Evolutionary conservation across 805 yeast genomes (phyloP).

Genomic region (Blastobotrys americana): DNA sequence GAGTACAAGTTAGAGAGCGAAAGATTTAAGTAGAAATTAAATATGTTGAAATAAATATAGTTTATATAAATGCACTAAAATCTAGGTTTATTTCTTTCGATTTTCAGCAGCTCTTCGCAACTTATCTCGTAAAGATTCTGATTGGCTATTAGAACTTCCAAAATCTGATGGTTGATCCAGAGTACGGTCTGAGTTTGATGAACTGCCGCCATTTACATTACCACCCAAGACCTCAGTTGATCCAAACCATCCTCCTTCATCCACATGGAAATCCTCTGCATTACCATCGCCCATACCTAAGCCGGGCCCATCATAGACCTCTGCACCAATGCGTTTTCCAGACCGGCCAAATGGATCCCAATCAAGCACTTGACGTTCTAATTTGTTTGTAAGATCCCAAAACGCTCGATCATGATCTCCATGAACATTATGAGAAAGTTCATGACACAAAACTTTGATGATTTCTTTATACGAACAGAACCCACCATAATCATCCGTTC

Average conservation of each 20-base stretch:
- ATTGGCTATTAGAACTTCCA: no score
- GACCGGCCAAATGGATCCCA: conserved; percentile 27
- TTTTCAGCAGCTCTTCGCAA: conserved; percentile 15
- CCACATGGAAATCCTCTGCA: conserved; percentile 15
- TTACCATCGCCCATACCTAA: conserved; percentile 9
- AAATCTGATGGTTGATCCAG: no score
- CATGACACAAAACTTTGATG: conserved; percentile 33
- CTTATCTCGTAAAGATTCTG: conserved; percentile 9
- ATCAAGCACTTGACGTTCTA: conserved; percentile 30
- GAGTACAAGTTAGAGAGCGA: no score
- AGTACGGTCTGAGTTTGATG: neutral
- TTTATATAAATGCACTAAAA: no score
- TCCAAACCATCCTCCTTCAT: conserved; percentile 26
- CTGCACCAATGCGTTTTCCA: conserved; percentile 20
- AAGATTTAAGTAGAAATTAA: no score
- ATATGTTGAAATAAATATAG: no score
- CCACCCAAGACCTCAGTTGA: conserved; percentile 19
- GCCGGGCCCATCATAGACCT: conserved; percentile 18
- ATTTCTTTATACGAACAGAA: conserved; percentile 31
- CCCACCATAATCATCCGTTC: conserved; percentile 35
- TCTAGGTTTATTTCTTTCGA: no score
- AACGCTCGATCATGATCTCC: conserved; percentile 31
- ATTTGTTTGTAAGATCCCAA: conserved; percentile 29
- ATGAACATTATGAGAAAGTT: conserved; percentile 33
- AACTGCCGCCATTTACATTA: neutral